Base-by-base conservation (phyloP, 768 basidiomycete species). In the Kwoniella bestiolae region DNA sequence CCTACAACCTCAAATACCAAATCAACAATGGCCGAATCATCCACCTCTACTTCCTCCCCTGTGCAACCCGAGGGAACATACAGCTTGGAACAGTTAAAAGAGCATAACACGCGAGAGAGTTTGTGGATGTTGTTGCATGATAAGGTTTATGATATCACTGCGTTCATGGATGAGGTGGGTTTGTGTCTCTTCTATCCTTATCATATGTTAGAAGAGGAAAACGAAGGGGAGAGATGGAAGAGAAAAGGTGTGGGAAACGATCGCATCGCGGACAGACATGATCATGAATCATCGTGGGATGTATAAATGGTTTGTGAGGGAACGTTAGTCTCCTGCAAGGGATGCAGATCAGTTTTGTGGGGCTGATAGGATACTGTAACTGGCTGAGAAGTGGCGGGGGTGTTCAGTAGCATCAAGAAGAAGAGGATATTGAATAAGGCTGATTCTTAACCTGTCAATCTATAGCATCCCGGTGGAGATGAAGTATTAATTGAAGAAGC, bases 401-500 rank as follows among this genome's bases (percentile, higher is more conserved):
- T n/a, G n/a, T n/a, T n/a, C n/a, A n/a, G n/a, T n/a, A n/a, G n/a
- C n/a, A n/a, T n/a, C n/a, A n/a, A n/a, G n/a, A n/a, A n/a, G n/a
- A n/a, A n/a, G n/a, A n/a, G n/a, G n/a, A n/a, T 7, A 11, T 11
- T 11, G 55, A 28, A 11, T 23, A 21, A n/a, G 6, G 58, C 55
- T 66, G 35, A 63, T 35, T 23, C 38, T 49, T 14, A 23, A 49
- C 28, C 18, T 77, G 35, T 21, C 32, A 41, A 11, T 23, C 32
- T 51, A 18, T 77, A 91, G 94, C 94, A 96, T 79, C 94, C 94
- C 25, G 95, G 95, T 81, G 96, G 96, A 69, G 96, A 98, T 84
- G 96, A 99, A 84, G 95, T 99, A 60, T 87, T 99, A 68, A 82
- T 97, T 57, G 90, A 91, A 65, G 96, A 99, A 83, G 89, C 88